Conservation (phyloP, 106 monocot species). For the Alisma plantagoaquatica region DNA sequence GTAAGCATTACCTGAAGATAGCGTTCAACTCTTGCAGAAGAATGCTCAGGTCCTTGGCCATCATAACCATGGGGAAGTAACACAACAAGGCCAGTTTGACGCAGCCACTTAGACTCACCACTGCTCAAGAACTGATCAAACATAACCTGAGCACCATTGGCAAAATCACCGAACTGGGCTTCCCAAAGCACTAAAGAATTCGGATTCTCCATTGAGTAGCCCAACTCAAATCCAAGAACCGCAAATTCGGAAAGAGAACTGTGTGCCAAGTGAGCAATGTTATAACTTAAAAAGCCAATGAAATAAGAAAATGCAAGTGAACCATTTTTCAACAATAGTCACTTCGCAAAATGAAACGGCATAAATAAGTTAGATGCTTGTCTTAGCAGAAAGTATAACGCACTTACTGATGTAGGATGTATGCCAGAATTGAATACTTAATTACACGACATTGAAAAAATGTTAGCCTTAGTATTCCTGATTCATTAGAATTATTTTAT, state of each 20-base stretch:
- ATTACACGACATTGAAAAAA: too few species aligned
- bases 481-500: too few species aligned
- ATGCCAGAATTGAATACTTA: neutral
- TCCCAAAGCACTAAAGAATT: slow-evolving; percentile 98
- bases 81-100: slow-evolving; percentile 84
- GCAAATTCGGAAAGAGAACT: slow-evolving; percentile 97
- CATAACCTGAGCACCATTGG: slow-evolving; percentile 95
- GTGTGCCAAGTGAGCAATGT: too few species aligned
- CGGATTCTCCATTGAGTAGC: slow-evolving; percentile 99
- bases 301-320: neutral
- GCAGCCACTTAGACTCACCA: slow-evolving; percentile 94
- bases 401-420: neutral
- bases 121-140: slow-evolving; percentile 97
- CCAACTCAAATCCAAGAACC: slow-evolving; percentile 94
- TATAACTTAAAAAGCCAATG: slow-evolving; percentile 7
- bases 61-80: slow-evolving; percentile 97
- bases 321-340: neutral
- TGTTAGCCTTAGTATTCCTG: too few species aligned
- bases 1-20: slow-evolving; percentile 67
- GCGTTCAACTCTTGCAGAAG: slow-evolving; percentile 80
- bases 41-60: slow-evolving; percentile 98
- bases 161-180: slow-evolving; percentile 98
- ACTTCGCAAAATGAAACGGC: neutral
- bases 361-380: too few species aligned
- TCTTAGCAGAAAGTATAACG: too few species aligned